Base-by-base conservation (phyloP, 1,284 basidiomycete species). In the Ustilago hordei region DNA sequence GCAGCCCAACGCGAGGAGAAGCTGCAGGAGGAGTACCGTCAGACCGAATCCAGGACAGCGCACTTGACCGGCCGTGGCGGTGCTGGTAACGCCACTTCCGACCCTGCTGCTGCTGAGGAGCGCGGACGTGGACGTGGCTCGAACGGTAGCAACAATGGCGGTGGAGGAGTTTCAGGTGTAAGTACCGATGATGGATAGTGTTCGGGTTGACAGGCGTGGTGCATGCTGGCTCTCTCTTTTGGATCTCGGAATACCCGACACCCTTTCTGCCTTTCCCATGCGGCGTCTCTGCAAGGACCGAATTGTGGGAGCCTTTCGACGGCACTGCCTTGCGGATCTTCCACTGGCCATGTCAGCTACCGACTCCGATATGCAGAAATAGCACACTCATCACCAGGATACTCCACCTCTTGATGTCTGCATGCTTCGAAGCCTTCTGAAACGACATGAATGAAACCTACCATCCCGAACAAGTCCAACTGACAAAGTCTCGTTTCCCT, bases 51-150 rank as follows among this genome's bases (percentile, higher is more conserved):
- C 3, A 86, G 86, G 11, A 87, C 88, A 8, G 56, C 65, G 6
- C 91, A 92, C 81, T 91, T 91, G 6, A 91, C 90, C 1, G 92
- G 91, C 23, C 89, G 92, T 43, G 92, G 92, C 17, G 92, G 92
- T 17, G 81, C 86, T 3, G 92, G 91, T 1, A 93, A 93, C 80
- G 88, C 92, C 31, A 64, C 71, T 31, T 6, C 55, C 7, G 59
- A 71, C 43, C n/a, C 43, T 45, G 17, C 43, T 7, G 31, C 56
- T 1, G 68, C 48, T 28, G 77, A 81, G 45, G 73, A 74, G 58
- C 66, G 81, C 13, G 75, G 81, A 8, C 69, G 82, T 41, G 67
- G 69, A 8, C 67, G 75, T 47, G 66, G 19, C n/a, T 45, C 43
- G 43, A 45, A 67, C 50, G 70, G 65, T 28, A 55, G 55, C n/a